Conservation (phyloP, 2,329 filamentous ascomycete genomes). For the Graphilbum fragrans region DNA sequence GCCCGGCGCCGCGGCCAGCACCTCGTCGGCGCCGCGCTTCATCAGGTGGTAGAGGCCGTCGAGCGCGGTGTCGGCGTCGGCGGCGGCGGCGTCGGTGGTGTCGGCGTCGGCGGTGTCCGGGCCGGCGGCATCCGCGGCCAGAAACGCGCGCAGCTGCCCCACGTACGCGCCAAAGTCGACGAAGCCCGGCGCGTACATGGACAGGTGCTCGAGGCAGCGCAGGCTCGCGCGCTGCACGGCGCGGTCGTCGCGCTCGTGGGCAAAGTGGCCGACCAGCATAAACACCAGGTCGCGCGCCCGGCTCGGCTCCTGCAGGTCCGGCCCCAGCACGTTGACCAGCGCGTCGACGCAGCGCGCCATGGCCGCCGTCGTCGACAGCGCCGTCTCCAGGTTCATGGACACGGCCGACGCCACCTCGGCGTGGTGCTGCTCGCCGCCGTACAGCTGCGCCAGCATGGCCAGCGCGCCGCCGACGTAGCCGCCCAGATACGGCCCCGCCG, state of each 20-base stretch:
- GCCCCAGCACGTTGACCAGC: slow-evolving; percentile 91
- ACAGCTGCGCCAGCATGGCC: slow-evolving; percentile 88
- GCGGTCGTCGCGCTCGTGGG: slow-evolving; percentile 48
- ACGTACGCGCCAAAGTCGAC: slow-evolving; percentile 81
- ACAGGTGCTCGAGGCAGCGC: slow-evolving; percentile 79
- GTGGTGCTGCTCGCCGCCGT: slow-evolving; percentile 84
- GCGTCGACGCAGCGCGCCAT: slow-evolving; percentile 85
- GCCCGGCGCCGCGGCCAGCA: slow-evolving; percentile 61
- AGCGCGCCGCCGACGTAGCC: slow-evolving; percentile 81
- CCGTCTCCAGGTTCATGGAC: slow-evolving; percentile 83
- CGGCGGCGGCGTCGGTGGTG: too few relatives aligned
- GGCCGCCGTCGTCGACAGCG: slow-evolving; percentile 68
- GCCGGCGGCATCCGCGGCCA: slow-evolving; percentile 45
- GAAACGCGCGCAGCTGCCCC: slow-evolving; percentile 62
- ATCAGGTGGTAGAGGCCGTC: slow-evolving; percentile 90
- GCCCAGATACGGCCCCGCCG: slow-evolving; percentile 84
- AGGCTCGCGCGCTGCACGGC: slow-evolving; percentile 66
- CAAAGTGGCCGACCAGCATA: slow-evolving; percentile 72
- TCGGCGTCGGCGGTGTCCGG: too few relatives aligned
- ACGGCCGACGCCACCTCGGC: slow-evolving; percentile 66
- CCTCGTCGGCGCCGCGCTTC: slow-evolving; percentile 79
- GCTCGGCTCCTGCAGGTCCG: slow-evolving; percentile 82
- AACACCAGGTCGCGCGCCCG: slow-evolving; percentile 90
- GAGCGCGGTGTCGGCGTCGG: slow-evolving; percentile 65
- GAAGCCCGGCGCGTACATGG: slow-evolving; percentile 78